phyloP scores from a whole-genome alignment of 2,329 filamentous ascomycete genomes.

The Colletotrichum camelliae region DNA sequence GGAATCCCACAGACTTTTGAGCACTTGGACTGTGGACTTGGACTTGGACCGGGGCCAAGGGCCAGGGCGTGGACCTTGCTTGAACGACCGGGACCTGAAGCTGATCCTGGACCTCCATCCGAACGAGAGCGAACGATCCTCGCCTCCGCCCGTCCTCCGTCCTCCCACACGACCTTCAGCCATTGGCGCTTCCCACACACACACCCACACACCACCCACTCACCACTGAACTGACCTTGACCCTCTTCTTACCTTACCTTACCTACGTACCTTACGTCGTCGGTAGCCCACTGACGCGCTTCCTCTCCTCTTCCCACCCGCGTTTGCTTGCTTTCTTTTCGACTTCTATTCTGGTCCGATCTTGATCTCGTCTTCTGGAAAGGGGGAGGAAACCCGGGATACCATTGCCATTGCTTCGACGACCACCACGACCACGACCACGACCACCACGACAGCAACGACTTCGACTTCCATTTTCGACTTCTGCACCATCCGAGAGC shows the following conservation, averaged over 20 bases:
- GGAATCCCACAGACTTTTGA: not conserved
- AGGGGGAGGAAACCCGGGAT: not conserved
- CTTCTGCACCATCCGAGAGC: not conserved
- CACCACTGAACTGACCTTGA: not conserved
- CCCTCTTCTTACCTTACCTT: not conserved
- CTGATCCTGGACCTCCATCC: not conserved
- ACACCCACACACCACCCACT: not conserved
- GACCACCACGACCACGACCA: not conserved
- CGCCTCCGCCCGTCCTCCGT: not conserved
- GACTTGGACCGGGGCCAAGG: not conserved
- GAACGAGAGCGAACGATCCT: not conserved
- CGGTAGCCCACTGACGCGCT: conserved; percentile 4
- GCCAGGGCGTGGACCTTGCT: not conserved
- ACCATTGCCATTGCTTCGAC: not conserved
- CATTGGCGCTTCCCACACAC: not conserved
- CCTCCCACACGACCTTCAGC: not conserved
- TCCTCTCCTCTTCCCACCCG: conserved; percentile 12
- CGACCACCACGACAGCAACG: not conserved
- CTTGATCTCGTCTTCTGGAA: not conserved
- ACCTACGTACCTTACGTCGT: conserved; percentile 1
- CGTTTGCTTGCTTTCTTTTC: not conserved
- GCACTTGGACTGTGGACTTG: not conserved
- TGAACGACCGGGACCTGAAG: not conserved
- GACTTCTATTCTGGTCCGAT: conserved; percentile 3
- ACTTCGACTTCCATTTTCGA: not conserved